Conservation (phyloP, 257 asterid genomes). For the Nyctanthes arbortristis region DNA sequence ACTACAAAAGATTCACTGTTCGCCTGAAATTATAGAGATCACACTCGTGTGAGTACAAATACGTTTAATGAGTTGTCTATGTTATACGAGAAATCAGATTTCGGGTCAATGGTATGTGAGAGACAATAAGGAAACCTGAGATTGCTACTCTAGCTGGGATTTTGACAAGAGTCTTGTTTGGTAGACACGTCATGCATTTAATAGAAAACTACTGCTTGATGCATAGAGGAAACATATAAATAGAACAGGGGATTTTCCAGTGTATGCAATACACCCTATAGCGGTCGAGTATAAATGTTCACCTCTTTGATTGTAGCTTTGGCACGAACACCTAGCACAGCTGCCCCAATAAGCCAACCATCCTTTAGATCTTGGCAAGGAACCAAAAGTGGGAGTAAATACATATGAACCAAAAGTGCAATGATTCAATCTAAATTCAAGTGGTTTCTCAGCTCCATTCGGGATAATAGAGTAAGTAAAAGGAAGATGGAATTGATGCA, state of each 20-base stretch:
- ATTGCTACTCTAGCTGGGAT: too few relatives aligned
- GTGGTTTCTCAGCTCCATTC: too few relatives aligned
- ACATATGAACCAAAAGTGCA: too few relatives aligned
- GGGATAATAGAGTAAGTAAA: too few relatives aligned
- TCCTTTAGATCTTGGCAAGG: constrained; percentile 80
- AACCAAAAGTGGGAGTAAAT: constrained; percentile 17
- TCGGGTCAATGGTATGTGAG: neutral
- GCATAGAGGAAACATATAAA: neutral
- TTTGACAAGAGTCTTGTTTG: neutral
- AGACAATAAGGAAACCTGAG: neutral
- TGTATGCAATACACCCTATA: constrained; percentile 1
- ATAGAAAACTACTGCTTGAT: too few relatives aligned
- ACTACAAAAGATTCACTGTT: constrained; percentile 78
- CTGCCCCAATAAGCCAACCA: constrained; percentile 82
- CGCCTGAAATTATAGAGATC: constrained; percentile 51
- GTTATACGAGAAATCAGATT: neutral
- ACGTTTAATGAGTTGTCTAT: neutral
- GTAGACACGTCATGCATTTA: too few relatives aligned
- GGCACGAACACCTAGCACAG: constrained; percentile 96
- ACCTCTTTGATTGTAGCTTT: constrained; percentile 99
- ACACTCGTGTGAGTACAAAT: constrained; percentile 4
- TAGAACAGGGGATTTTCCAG: constrained; percentile 6
- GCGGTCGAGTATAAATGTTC: constrained; percentile 9
- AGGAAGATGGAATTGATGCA: too few relatives aligned
- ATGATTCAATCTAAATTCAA: too few relatives aligned